Base-by-base conservation (phyloP, 352 stramenopile species). In the Pythium monospermum region DNA sequence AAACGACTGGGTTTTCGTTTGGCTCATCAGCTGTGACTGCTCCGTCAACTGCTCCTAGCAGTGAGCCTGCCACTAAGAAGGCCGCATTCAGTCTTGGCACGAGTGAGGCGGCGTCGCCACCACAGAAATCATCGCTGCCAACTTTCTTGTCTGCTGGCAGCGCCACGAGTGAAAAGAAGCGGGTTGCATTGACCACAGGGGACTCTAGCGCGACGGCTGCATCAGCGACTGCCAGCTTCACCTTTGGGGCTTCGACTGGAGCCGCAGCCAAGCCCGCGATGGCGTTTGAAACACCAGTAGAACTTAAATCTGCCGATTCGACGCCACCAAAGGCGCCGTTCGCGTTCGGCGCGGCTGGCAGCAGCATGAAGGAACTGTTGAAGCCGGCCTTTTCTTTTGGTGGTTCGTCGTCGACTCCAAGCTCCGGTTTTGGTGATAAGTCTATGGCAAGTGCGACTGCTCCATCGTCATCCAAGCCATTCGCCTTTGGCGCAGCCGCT, bases 261-360 rank as follows among this genome's bases (percentile, higher is more conserved):
- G 16, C 50, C 2, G 41, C 28, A n/a, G 38, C 22, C 11, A 45
- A 70, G 27, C 43, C 68, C 6, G 53, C 62, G 21, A 85, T 88
- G 26, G 70, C 59, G 22, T 88, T 91, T 30, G 71, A 73, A n/a
- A 66, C 65, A 31, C 52, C 36, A 31, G 23, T 30, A 5, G 56
- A 57, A 3, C 39, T 41, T 4, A 72, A 61, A 22, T 57, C 61
- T 5, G 30, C 52, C 26, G 44, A 59, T 21, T 32, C 52, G 15
- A 57, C 53, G 6, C 26, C 48, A 1, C 53, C 58, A 2, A 77
- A 75, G 33, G 30, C 63, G 45, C 57, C 22, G 56, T 76, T 71
- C 30, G 53, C 55, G 13, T 68, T 62, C 42, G 56, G 50, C 16
- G 54, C 51, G 32, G 37, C 49, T 25, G 22, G 3, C 7, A 23